Evolutionary conservation across 2,329 filamentous ascomycete genomes (phyloP), one percentile per base, ranked within the genome.

Genomic region (Dothidotthia symphoricarpi): DNA sequence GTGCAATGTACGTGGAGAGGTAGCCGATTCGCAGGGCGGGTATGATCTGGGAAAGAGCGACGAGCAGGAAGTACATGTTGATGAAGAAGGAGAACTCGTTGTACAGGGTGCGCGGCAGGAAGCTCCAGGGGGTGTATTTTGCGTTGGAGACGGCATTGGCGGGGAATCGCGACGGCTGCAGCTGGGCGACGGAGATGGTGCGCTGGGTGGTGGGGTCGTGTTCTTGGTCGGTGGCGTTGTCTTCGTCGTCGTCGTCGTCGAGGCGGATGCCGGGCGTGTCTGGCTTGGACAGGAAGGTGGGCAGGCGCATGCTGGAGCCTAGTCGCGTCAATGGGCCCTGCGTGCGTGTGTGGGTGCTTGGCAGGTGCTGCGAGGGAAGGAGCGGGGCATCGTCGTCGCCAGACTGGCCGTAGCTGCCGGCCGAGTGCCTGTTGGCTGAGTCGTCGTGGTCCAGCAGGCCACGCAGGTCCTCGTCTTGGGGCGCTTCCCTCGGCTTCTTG

Each of bases 1-100:
- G 93, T 14, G 87, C 90, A 64, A 97, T 82, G 58, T 98, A 98
- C 2, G 93, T 97, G 19, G 87, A 87, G 45, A 98, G 78, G 66
- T 96, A 97, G 39, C 93, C 93, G 51, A 98, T 96, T 37, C 89
- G 82, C 37, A 98, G 71, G 15, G 86, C 80, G 3, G 89, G 90
- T 58, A 98, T 90, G 28, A 88, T 83, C 69, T 98, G 93, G 25
- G 91, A 97, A 33, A 97, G 70, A 6, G 93, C 94, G 33, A 98
- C 93, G 16, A 97, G 81, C 39, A 98, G 75, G 66, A 98, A 98
- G 66, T 98, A 98, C 75, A 97, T 88, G 76, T 98, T 98, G 76
- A 98, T 95, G 71, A 98, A 98, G 74, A 97, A 98, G 43, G 91
- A 96, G 66, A 98, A 98, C 64, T 98, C 93, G 70, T 97, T 97